Evolutionary conservation across 345 rosid species (phyloP).

Genomic region (Jatropha curcas): DNA sequence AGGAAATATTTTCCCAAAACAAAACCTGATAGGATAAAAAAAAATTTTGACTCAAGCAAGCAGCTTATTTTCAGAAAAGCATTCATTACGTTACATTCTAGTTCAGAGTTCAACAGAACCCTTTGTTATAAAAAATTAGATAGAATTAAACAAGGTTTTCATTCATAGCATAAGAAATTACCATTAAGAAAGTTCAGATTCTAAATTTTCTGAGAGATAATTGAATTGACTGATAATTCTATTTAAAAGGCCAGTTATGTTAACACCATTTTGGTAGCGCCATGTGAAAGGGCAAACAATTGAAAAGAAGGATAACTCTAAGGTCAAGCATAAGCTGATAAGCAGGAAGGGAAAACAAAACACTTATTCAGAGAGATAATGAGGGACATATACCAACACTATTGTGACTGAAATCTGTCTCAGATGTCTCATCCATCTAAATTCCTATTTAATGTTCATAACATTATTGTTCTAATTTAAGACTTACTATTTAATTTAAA

Average conservation of each 20-base stretch:
- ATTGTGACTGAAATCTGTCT: not conserved
- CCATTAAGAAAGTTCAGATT: not conserved
- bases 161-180: not conserved
- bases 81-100: not conserved
- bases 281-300: not conserved
- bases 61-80: not conserved
- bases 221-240: not conserved
- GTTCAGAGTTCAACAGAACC: not conserved
- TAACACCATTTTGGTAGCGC: too few species aligned
- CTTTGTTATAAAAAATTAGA: not conserved
- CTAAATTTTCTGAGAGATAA: not conserved
- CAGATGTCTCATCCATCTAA: not conserved
- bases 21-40: not conserved
- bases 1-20: not conserved
- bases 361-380: not conserved
- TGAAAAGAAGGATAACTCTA: not conserved
- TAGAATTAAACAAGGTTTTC: not conserved
- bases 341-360: not conserved
- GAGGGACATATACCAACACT: not conserved
- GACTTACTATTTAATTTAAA: not conserved
- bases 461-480: not conserved
- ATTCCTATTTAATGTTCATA: too few species aligned
- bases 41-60: not conserved
- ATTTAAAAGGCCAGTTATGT: not conserved
- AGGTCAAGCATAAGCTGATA: not conserved